Evolutionary conservation across 202 grass and related monocot genomes (phyloP), one percentile per base, ranked within the genome.

Genomic region (Schoenoplectus tabernaemontani): DNA sequence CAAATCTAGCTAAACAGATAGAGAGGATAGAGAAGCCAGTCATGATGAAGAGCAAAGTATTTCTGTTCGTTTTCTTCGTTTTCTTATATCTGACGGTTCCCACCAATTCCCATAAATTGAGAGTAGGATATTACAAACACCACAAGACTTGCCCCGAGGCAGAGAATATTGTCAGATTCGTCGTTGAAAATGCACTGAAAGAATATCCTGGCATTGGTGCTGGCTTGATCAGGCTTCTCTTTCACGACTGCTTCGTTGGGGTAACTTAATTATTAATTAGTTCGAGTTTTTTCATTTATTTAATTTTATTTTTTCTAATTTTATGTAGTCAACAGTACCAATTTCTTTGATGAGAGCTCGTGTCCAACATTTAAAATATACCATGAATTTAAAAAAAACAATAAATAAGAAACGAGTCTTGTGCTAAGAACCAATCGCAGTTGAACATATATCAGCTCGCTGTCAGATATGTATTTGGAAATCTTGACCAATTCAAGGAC

Each of bases 181-280:
- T 83, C 39, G 89, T 94, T 9, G 15, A 36, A 1, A 68, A 38
- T n/a, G 53, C 85, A 48, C 32, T 65, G 11, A 38, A 65, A 3
- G 7, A 36, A n/a, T n/a, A 65, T 1, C 73, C 47, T n/a, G 73
- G 73, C 4, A 1, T 89, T 38, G 91, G 84, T 75, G 86, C 91
- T 38, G 88, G 91, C 3, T 34, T 93, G 56, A 87, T 93, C 79
- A 82, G 91, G 33, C 82, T 93, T 84, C 65, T 78, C 59, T 95
- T 95, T 62, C 92, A 95, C 53, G 92, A 95, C 82, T 95, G 92
- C 77, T 94, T 94, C 78, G 92, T 94, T 62, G 50, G 67, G 84
- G 91, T 83, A 65, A 57, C 53, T 1, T 2, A 16, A 2, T 2
- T 36, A 2, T 2, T 36, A 32, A 53, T 53, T 53, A 23, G 57